Base-by-base conservation (phyloP, 306 rosid species). In the Aeschynomene evenia region DNA sequence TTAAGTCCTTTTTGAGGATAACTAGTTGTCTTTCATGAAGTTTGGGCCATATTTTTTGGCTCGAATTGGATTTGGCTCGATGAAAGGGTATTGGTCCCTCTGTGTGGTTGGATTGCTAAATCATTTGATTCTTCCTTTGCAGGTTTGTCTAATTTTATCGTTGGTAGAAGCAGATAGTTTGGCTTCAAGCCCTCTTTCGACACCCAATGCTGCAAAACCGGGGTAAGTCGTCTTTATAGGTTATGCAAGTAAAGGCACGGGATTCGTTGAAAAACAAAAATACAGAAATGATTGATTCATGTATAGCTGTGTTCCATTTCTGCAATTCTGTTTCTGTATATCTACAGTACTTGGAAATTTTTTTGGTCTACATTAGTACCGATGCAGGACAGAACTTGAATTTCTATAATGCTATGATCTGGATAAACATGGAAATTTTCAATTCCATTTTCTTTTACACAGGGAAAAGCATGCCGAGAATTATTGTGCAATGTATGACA, bases 401-500 rank as follows among this genome's bases (percentile, higher is more conserved):
- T 71, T 36, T 23, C 9, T n/a, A n/a, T 20, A 23, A 18, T 19
- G 39, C 14, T 56, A 19, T 33, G 11, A 65, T 73, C 22, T 36
- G 9, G 31, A 46, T 19, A 68, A 64, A 19, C 51, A 26, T 36
- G 3, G 29, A 48, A n/a, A 15, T 63, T 67, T 23, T 52, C 48
- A 64, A 18, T 48, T 67, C 46, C 3, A 5, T 59, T 49, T 67
- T 14, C 6, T 69, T 14, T 46, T 75, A 49, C 48, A 9, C 45
- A 88, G 96, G 80, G 82, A 74, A 81, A 88, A 74, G 62, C 99
- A 85, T 81, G 73, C 96, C 0, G 88, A 77, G 82, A 88, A 71
- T 26, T 87, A 88, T 15, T 94, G 99, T 73, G 80, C 92, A n/a
- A 94, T 91, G 97, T 87, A 85, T 80, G 92, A 71, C 63, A 84